Evolutionary conservation across 345 rosid species (phyloP).

Genomic region (Kandelia obovata): DNA sequence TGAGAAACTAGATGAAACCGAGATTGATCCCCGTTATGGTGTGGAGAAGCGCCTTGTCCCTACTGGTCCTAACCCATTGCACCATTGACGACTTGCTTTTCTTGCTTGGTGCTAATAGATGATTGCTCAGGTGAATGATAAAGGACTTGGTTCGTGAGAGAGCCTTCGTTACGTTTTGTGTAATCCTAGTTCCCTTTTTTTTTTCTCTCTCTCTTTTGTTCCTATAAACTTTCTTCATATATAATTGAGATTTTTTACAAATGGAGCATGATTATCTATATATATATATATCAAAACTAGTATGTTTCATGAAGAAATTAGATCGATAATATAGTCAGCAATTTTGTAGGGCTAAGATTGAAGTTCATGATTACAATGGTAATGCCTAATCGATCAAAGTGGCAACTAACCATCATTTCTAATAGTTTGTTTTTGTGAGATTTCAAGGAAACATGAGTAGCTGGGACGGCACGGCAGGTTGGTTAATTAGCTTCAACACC

Average conservation of each 20-base stretch:
- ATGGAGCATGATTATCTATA: constrained; percentile 13
- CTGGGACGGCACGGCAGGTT: constrained; percentile 38
- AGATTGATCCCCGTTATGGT: constrained; percentile 81
- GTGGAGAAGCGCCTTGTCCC: constrained; percentile 89
- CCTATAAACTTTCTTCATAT: neutral
- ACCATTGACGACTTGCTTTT: constrained; percentile 50
- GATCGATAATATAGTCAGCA: neutral
- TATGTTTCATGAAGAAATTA: constrained; percentile 1
- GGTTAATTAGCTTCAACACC: constrained; percentile 5
- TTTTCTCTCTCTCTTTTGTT: neutral
- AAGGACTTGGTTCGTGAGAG: constrained; percentile 12
- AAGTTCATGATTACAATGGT: constrained; percentile 6
- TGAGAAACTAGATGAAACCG: constrained; percentile 14
- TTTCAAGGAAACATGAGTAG: constrained; percentile 30
- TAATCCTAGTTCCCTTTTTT: neutral
- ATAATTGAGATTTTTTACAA: constrained; percentile 4
- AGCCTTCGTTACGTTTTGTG: neutral
- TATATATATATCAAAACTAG: neutral
- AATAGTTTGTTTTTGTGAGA: no score
- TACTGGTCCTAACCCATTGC: constrained; percentile 88
- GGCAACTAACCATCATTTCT: constrained; percentile 4
- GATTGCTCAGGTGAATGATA: constrained; percentile 9
- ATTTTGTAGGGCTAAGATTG: constrained; percentile 7
- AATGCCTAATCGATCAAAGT: constrained; percentile 7
- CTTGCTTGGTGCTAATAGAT: neutral